These are phyloP conservation scores for Brettanomyces custersianus DNA, from an alignment of 805 yeast species.

Conservation along the genomic window DNA sequence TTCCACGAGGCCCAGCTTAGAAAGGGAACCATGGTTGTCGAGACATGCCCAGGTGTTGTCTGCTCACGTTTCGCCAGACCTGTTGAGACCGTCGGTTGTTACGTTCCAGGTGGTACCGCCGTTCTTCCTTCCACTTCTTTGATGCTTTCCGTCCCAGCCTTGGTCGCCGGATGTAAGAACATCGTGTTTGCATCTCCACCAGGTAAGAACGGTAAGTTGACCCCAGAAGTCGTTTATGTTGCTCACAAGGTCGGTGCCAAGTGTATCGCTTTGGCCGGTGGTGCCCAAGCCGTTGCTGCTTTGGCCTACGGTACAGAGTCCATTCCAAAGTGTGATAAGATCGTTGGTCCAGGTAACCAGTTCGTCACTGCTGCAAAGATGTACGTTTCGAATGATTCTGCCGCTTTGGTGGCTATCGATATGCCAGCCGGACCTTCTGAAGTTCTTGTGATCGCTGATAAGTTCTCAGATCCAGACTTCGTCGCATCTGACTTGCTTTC, in stretches of 20 bases:
- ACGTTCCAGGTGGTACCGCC: slow-evolving; percentile 99
- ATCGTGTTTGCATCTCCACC: slow-evolving; percentile 95
- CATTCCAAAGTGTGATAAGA: slow-evolving; percentile 90
- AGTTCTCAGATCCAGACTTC: slow-evolving; percentile 81
- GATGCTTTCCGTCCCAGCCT: slow-evolving; percentile 98
- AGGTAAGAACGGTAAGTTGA: slow-evolving; percentile 80
- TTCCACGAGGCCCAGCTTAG: slow-evolving; percentile 93
- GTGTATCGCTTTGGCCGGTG: slow-evolving; percentile 91
- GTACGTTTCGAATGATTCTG: slow-evolving; percentile 92
- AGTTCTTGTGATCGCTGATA: slow-evolving; percentile 92
- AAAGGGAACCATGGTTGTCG: slow-evolving; percentile 64
- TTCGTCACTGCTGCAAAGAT: slow-evolving; percentile 99
- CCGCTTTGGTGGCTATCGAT: slow-evolving; percentile 91
- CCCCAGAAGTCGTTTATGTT: slow-evolving; percentile 96
- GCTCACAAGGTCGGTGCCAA: slow-evolving; percentile 94
- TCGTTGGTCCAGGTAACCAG: slow-evolving; percentile 98
- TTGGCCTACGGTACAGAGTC: slow-evolving; percentile 97
- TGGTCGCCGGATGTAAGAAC: slow-evolving; percentile 93
- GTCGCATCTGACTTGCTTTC: slow-evolving; percentile 95
- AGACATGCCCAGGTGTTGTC: slow-evolving; percentile 87
- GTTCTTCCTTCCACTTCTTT: slow-evolving; percentile 95
- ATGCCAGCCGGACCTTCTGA: slow-evolving; percentile 99
- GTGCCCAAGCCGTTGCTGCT: slow-evolving; percentile 98
- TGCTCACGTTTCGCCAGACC: slow-evolving; percentile 96
- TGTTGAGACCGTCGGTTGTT: slow-evolving; percentile 88